Evolutionary conservation across 106 monocot species (phyloP).

Genomic region (Acorus gramineus): DNA sequence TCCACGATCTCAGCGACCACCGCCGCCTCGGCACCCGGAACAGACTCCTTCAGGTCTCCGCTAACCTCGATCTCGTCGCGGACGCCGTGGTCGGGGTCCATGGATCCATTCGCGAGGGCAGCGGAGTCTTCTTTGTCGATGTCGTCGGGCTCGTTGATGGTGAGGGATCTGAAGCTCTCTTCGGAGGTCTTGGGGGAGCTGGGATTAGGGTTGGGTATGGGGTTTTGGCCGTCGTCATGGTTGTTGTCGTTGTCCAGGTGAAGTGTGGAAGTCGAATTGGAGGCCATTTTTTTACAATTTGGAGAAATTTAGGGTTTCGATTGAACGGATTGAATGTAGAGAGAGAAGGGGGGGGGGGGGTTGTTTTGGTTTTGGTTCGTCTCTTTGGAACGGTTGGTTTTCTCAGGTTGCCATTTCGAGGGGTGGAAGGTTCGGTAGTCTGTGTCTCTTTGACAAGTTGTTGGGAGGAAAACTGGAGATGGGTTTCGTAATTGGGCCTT

Average conservation of each 20-base stretch:
- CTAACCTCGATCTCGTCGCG: conserved; percentile 22
- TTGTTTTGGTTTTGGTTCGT: no score
- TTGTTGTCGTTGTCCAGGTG: not conserved
- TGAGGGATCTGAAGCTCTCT: conserved; percentile 17
- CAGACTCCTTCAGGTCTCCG: conserved; percentile 6
- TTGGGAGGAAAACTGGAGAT: no score
- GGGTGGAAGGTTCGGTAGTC: no score
- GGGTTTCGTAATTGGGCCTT: no score
- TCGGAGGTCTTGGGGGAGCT: conserved; percentile 1
- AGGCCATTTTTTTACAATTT: conserved; percentile 5
- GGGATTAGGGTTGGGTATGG: conserved; percentile 1
- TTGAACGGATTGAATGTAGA: no score
- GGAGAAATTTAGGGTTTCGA: no score
- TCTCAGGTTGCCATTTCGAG: no score
- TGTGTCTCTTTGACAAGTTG: no score
- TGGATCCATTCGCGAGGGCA: conserved; percentile 32
- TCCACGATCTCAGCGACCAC: conserved; percentile 11
- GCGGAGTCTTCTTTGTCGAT: not conserved
- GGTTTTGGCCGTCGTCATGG: no score
- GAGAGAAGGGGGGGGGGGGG: no score
- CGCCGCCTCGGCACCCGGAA: not conserved
- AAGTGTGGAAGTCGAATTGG: conserved; percentile 1
- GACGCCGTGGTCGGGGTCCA: conserved; percentile 10
- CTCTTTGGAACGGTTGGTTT: no score
- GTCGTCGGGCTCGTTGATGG: conserved; percentile 17